Base-by-base conservation (phyloP, 495 filamentous ascomycete genomes). In the Rhizodiscina lignyota region DNA sequence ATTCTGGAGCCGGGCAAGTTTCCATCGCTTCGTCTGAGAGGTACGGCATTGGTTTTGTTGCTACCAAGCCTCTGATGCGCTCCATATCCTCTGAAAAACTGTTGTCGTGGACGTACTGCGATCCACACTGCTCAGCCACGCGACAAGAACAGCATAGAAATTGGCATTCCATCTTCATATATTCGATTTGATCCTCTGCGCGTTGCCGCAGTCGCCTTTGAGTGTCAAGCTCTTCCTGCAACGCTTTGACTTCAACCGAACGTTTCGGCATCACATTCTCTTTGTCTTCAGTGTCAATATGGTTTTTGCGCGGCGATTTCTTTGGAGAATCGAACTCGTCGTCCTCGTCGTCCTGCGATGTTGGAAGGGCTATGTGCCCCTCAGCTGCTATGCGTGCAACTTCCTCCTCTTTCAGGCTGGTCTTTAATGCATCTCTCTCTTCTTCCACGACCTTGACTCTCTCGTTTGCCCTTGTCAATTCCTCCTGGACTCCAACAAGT, bases 91-190 rank as follows among this genome's bases (percentile, higher is more conserved):
- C 36, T 18, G 23, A 30, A 31, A 50, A 40, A 19, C 34, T 54
- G 2, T 41, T 44, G 30, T 72, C 68, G 37, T 72, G 63, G n/a
- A 65, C 44, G 39, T 66, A 72, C n/a, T 47, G 43, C 12, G 41
- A 50, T n/a, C 62, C 64, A 12, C 62, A 49, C 21, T 49, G 44
- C 40, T 75, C 68, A 3, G 67, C 65, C 32, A 71, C 38, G 26
- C 70, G 61, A 49, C 75, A 82, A 1, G 72, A 55, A 57, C 81
- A 89, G 51, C 68, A 68, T 37, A 68, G 66, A 38, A 87, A 72
- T 31, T 73, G 67, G 53, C 84, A 91, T 51, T 92, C 82, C 40
- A 79, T 67, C 44, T 79, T 71, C 61, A 93, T 59, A 50, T 84
- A 92, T n/a, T 85, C 67, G 18, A 86, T 59, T 44, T 75, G 70